A percentile compares a stretch with the other conserved stretches of the same genome.
phyloP scores from a whole-genome alignment of 2,329 filamentous ascomycete species.

The Diaporthe sp. region DNA sequence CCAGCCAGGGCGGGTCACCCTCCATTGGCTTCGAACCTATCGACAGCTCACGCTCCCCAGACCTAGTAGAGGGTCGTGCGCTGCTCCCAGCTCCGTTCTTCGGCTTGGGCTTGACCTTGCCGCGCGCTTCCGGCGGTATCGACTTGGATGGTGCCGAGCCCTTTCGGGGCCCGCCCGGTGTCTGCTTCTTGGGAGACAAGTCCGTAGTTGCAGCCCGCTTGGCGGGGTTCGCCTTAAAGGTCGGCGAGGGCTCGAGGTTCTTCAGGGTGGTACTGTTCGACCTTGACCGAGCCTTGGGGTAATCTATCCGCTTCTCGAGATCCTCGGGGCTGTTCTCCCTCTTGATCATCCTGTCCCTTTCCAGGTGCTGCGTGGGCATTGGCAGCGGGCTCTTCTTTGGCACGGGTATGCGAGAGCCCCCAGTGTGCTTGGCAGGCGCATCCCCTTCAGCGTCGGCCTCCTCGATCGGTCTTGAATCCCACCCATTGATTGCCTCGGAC shows the following conservation, averaged over 20 bases:
- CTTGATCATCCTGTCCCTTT: conserved; percentile 76
- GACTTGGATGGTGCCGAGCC: conserved; percentile 55
- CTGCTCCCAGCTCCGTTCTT: conserved; percentile 65
- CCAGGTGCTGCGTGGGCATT: conserved; percentile 76
- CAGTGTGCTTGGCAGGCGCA: conserved; percentile 63
- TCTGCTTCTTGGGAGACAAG: conserved; percentile 64
- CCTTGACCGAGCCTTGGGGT: conserved; percentile 73
- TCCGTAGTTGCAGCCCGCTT: conserved; percentile 58
- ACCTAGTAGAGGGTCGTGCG: conserved; percentile 71
- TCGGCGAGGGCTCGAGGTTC: conserved; percentile 60
- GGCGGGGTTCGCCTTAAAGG: conserved; percentile 41
- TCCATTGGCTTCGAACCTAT: conserved; percentile 74
- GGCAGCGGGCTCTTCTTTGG: conserved; percentile 83
- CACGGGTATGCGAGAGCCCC: conserved; percentile 86
- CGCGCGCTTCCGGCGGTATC: conserved; percentile 57
- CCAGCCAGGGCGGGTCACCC: conserved; percentile 95
- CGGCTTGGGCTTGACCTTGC: conserved; percentile 74
- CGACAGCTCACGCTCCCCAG: conserved; percentile 65
- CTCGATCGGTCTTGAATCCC: conserved; percentile 81
- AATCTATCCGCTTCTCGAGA: conserved; percentile 69
- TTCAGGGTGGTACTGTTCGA: conserved; percentile 71
- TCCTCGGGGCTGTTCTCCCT: conserved; percentile 61
- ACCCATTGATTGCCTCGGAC: conserved; percentile 56
- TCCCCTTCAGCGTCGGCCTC: conserved; percentile 75
- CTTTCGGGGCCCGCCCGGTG: conserved; percentile 53